Conservation (phyloP, 1,284 basidiomycete species). For the Sanghuangporus baumii region DNA sequence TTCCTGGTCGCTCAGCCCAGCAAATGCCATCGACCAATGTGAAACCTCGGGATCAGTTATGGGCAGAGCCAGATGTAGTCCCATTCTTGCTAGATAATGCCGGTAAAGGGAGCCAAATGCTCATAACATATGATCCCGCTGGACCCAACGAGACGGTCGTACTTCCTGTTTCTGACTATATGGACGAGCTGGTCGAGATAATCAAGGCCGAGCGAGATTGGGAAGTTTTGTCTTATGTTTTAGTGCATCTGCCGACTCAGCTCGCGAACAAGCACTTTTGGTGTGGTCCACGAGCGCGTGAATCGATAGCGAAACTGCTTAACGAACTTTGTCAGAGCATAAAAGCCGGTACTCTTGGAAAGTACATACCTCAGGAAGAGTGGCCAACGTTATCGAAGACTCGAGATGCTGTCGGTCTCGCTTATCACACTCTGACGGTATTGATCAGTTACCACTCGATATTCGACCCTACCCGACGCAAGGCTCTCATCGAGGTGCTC, state of each 20-base stretch:
- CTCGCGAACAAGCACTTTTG: constrained; percentile 95
- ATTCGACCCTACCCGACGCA: constrained; percentile 65
- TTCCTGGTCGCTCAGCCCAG: constrained; percentile 26
- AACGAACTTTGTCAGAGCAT: constrained; percentile 68
- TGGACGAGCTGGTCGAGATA: constrained; percentile 62
- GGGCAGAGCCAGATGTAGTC: constrained; percentile 74
- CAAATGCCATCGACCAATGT: constrained; percentile 25
- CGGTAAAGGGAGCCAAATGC: constrained; percentile 67
- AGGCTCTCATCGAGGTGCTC: constrained; percentile 82
- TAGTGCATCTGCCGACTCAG: constrained; percentile 90
- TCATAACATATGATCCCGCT: constrained; percentile 72
- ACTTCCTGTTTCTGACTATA: constrained; percentile 78
- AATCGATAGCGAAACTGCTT: constrained; percentile 62
- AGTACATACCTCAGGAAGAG: constrained; percentile 43
- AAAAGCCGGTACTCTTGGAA: constrained; percentile 52
- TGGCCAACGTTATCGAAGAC: constrained; percentile 64
- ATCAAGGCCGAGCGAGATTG: constrained; percentile 80
- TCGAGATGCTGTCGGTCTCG: constrained; percentile 84
- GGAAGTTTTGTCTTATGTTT: constrained; percentile 91
- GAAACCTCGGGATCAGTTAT: constrained; percentile 53
- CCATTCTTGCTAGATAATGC: constrained; percentile 62
- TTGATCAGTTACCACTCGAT: constrained; percentile 85
- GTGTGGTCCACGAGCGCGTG: constrained; percentile 79
- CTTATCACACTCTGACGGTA: constrained; percentile 85
- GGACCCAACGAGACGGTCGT: constrained; percentile 44